phyloP scores from a whole-genome alignment of 2,329 filamentous ascomycete genomes.

The Sclerotiophoma versabilis region DNA sequence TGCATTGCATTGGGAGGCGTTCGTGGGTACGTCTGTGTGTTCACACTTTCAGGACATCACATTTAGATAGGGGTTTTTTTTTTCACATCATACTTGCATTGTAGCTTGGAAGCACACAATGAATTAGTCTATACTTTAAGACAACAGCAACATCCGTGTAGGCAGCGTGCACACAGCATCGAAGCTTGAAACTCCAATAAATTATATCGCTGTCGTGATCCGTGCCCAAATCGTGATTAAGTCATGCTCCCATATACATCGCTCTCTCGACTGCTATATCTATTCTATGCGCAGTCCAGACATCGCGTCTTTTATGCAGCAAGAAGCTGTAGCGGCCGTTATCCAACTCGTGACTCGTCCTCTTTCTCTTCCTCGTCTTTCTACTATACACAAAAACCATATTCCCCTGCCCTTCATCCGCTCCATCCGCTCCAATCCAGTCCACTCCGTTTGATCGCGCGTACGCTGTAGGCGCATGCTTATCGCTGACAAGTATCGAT shows the following conservation, averaged over 20 bases:
- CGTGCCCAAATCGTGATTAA: slow-evolving; percentile 6
- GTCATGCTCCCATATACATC: slow-evolving; percentile 8
- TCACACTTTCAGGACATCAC: neutral
- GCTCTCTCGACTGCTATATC: slow-evolving; percentile 8
- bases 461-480: slow-evolving; percentile 6
- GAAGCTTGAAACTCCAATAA: slow-evolving; percentile 11
- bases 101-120: neutral
- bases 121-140: neutral
- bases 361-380: neutral
- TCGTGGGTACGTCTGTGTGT: neutral
- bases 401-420: neutral
- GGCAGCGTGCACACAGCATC: neutral
- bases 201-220: slow-evolving; percentile 13
- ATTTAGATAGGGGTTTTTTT: slow-evolving; percentile 13
- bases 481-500: slow-evolving; percentile 16
- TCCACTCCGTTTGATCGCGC: neutral
- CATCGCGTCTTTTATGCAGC: neutral
- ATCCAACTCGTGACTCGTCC: slow-evolving; percentile 12
- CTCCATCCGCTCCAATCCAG: neutral
- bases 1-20: slow-evolving; percentile 33
- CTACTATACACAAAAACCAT: neutral
- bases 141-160: neutral
- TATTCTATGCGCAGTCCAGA: slow-evolving; percentile 2
- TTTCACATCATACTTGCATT: neutral
- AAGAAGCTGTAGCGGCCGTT: slow-evolving; percentile 6